These are phyloP conservation scores for Fusarium avenaceum DNA, from an alignment of 2,329 filamentous ascomycete species.

Conservation along the genomic window DNA sequence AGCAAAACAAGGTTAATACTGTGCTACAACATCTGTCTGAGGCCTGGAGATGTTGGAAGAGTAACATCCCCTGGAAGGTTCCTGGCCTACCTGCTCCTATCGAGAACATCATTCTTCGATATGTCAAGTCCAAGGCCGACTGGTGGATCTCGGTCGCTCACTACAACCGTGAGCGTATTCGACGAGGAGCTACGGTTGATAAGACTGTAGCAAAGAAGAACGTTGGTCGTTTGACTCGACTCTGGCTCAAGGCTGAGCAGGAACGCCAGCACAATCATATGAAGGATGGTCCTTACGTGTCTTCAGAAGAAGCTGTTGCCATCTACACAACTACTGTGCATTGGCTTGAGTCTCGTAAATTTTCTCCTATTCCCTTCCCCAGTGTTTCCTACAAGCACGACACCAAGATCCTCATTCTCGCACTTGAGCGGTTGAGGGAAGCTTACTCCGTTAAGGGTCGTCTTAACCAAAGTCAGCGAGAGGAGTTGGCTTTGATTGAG, in stretches of 20 bases:
- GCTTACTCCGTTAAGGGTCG: constrained; percentile 98
- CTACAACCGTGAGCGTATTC: constrained; percentile 97
- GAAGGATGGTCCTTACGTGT: constrained; percentile 98
- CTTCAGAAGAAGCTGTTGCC: constrained; percentile 96
- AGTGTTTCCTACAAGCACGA: constrained; percentile 99
- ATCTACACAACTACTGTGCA: constrained; percentile 99
- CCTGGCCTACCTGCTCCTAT: constrained; percentile 96
- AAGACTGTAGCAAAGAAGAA: constrained; percentile 99
- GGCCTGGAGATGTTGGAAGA: constrained; percentile 99
- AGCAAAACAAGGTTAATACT: constrained; percentile 99
- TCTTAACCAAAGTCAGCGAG: constrained; percentile 96
- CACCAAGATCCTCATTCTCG: constrained; percentile 97
- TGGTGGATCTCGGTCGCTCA: constrained; percentile 99
- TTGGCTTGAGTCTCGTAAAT: constrained; percentile 98
- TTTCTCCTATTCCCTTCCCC: constrained; percentile 98
- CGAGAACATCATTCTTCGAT: constrained; percentile 97
- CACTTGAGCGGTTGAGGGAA: constrained; percentile 91
- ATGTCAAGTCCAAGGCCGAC: constrained; percentile 98
- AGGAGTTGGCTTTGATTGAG: constrained; percentile 95
- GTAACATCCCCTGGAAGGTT: constrained; percentile 99
- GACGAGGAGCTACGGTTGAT: constrained; percentile 95
- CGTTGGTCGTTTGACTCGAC: constrained; percentile 88
- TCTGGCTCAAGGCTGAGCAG: constrained; percentile 98
- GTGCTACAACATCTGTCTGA: constrained; percentile 97
- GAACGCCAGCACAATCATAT: constrained; percentile 99